Conservation (phyloP, 345 rosid genomes). For the Eucalyptus pauciflora region DNA sequence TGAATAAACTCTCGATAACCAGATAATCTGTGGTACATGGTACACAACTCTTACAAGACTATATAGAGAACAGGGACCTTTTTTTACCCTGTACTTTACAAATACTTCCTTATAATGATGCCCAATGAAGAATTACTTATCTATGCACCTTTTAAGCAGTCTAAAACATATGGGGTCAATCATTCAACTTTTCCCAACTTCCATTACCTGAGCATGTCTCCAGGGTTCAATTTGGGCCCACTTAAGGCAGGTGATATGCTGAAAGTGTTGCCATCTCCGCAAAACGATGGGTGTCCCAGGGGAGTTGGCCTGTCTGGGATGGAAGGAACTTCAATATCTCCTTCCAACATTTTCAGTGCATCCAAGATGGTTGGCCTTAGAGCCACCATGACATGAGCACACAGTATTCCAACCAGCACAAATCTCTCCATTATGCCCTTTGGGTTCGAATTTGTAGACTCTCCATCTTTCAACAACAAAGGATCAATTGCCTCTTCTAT, state of each 20-base stretch:
- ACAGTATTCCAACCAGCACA: slow-evolving; percentile 69
- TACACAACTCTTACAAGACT: background rate
- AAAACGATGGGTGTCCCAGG: slow-evolving; percentile 27
- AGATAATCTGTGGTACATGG: background rate
- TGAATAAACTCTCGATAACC: background rate
- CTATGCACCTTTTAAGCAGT: background rate
- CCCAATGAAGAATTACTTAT: background rate
- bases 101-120: background rate
- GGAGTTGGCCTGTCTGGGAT: slow-evolving; percentile 74
- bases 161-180: background rate
- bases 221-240: slow-evolving; percentile 17
- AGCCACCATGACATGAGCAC: slow-evolving; percentile 92
- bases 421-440: slow-evolving; percentile 78
- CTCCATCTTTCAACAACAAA: slow-evolving; percentile 27
- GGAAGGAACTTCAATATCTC: slow-evolving; percentile 72
- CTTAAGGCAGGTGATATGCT: slow-evolving; percentile 42
- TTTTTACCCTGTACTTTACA: background rate
- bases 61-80: background rate
- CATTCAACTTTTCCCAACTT: background rate
- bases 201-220: slow-evolving; percentile 14
- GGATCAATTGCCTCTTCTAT: slow-evolving; percentile 46
- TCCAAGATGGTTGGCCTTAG: slow-evolving; percentile 72
- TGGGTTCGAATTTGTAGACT: slow-evolving; percentile 37
- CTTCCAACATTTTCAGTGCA: slow-evolving; percentile 86
- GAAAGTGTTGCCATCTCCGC: slow-evolving; percentile 17